Percentiles rank a stretch among this genome's conserved stretches.
phyloP scores from a whole-genome alignment of 2,329 filamentous ascomycete genomes.

The Immersiporthe knoxdaviesiana region DNA sequence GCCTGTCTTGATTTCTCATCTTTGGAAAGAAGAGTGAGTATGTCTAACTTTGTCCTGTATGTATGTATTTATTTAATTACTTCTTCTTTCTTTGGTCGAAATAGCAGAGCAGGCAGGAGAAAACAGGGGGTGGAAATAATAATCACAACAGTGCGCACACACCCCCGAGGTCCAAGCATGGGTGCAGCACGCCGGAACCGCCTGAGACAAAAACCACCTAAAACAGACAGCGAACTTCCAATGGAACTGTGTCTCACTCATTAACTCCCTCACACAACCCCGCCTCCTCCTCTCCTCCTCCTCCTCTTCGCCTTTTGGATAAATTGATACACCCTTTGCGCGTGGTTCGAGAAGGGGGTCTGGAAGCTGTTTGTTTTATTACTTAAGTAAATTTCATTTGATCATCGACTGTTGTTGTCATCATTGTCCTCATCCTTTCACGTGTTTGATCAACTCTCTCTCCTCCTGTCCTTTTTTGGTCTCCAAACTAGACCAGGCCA shows the following conservation, averaged over 20 bases:
- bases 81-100: neutral
- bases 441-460: neutral
- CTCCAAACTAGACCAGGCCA: neutral
- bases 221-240: neutral
- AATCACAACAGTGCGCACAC: no score
- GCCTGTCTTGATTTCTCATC: no score
- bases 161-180: no score
- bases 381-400: no score
- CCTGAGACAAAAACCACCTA: neutral
- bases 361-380: no score
- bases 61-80: neutral
- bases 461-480: neutral
- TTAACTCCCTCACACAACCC: neutral
- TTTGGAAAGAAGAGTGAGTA: neutral
- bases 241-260: neutral
- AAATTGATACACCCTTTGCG: neutral
- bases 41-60: no score
- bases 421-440: neutral
- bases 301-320: neutral
- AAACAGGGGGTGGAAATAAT: neutral
- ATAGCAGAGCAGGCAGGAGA: neutral
- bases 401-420: neutral
- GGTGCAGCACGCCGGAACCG: neutral
- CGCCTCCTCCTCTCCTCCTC: neutral
- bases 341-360: neutral